Evolutionary conservation across 2,329 filamentous ascomycete genomes (phyloP).

Genomic region (Pseudophaeomoniella oleicola): DNA sequence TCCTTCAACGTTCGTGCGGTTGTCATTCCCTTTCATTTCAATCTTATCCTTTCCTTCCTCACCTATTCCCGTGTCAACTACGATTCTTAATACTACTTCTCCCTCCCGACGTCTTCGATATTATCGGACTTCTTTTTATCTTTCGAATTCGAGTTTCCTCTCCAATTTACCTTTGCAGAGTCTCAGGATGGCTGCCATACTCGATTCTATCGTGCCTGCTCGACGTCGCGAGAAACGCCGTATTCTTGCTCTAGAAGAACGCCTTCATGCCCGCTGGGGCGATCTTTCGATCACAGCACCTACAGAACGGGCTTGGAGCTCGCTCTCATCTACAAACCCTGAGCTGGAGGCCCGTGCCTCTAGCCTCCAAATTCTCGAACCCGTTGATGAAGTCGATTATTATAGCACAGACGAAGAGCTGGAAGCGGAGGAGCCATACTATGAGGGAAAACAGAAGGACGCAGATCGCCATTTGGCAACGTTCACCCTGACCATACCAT

Average conservation of each 20-base stretch:
- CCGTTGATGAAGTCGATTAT: neutral
- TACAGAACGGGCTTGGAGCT: neutral
- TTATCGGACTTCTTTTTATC: no score
- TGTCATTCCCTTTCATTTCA: no score
- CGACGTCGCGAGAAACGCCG: conserved; percentile 1
- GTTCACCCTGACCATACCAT: neutral
- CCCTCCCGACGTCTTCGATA: no score
- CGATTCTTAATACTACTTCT: no score
- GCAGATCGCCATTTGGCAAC: neutral
- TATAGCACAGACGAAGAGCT: neutral
- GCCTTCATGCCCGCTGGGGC: neutral
- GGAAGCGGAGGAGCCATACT: neutral
- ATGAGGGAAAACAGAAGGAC: neutral
- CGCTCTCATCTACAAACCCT: neutral
- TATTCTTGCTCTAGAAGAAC: neutral
- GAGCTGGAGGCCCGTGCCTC: neutral
- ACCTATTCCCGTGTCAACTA: no score
- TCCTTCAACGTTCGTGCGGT: no score
- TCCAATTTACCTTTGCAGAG: no score
- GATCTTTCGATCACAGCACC: conserved; percentile 1
- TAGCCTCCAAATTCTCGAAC: neutral
- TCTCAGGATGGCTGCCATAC: neutral
- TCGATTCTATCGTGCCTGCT: neutral
- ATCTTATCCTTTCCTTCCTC: no score
- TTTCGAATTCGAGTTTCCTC: no score